Percentiles rank a stretch among this genome's conserved stretches.
Evolutionary conservation across 169 alveolate species (phyloP).

Genomic region (Plasmodium coatneyi): DNA sequence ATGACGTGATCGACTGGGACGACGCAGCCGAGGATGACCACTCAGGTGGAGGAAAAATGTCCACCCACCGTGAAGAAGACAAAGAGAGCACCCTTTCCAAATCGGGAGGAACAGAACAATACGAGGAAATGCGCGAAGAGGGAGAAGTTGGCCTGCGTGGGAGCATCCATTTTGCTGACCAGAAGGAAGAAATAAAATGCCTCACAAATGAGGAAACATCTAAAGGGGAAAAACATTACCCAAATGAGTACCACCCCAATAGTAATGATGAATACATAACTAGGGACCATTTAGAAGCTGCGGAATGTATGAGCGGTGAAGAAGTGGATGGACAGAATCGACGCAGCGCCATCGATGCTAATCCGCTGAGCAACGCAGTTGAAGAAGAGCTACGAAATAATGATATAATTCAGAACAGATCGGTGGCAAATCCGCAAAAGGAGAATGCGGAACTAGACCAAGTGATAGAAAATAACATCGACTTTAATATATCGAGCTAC

Average conservation of each 20-base stretch:
- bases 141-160: neutral
- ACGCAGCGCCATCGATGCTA: neutral
- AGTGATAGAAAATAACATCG: conserved; percentile 59
- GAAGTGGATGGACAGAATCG: neutral
- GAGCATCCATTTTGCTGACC: neutral
- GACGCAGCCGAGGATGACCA: neutral
- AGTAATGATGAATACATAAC: conserved; percentile 12
- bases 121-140: neutral
- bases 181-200: neutral
- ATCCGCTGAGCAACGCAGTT: neutral
- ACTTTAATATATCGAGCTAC: conserved; percentile 62
- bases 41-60: neutral
- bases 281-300: conserved; percentile 1
- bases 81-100: neutral
- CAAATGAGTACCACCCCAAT: neutral
- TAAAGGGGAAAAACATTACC: neutral
- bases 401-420: neutral
- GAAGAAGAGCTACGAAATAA: neutral
- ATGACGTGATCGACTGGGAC: neutral
- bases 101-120: neutral
- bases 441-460: conserved; percentile 49
- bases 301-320: neutral
- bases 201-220: neutral
- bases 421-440: neutral
- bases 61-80: neutral